A percentile compares a stretch with the other conserved stretches of the same genome.
phyloP scores from a whole-genome alignment of 1,284 basidiomycete genomes.

The Tilletia caries region DNA sequence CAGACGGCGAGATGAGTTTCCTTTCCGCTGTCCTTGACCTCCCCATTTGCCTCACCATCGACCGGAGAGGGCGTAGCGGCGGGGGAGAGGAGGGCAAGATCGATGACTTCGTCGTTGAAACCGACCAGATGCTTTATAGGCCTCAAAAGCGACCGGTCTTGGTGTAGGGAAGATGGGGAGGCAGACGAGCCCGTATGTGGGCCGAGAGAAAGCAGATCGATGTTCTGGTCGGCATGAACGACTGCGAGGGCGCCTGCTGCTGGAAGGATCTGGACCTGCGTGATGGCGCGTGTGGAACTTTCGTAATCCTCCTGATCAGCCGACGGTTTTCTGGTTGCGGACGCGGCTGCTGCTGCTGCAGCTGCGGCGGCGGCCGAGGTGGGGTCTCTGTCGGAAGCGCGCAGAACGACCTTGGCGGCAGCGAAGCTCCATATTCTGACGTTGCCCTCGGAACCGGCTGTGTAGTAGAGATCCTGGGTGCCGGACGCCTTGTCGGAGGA shows the following conservation, averaged over 20 bases:
- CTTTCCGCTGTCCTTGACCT: constrained; percentile 16
- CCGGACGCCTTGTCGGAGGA: constrained; percentile 62
- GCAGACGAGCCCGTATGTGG: background rate
- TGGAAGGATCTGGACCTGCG: constrained; percentile 30
- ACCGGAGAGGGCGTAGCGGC: constrained; percentile 14
- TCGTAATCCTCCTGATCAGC: constrained; percentile 33
- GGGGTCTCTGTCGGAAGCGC: constrained; percentile 4
- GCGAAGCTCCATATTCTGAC: constrained; percentile 41
- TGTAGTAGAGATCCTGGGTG: constrained; percentile 60
- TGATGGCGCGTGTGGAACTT: constrained; percentile 37
- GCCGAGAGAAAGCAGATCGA: constrained; percentile 65
- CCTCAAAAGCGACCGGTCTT: constrained; percentile 66
- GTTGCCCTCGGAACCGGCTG: constrained; percentile 38
- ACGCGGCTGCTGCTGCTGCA: background rate
- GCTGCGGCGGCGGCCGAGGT: background rate
- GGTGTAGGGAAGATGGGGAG: background rate
- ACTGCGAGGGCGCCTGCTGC: constrained; percentile 59
- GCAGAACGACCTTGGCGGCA: constrained; percentile 22
- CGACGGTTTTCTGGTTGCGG: background rate
- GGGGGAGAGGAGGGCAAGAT: constrained; percentile 59
- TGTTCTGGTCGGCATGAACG: constrained; percentile 92
- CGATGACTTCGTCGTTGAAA: constrained; percentile 97
- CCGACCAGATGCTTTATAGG: constrained; percentile 71
- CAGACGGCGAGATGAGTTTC: constrained; percentile 83
- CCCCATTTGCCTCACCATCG: constrained; percentile 29